These are phyloP conservation scores for Leishmania major DNA, from an alignment of 208 protist genomes.

Conservation along the genomic window DNA sequence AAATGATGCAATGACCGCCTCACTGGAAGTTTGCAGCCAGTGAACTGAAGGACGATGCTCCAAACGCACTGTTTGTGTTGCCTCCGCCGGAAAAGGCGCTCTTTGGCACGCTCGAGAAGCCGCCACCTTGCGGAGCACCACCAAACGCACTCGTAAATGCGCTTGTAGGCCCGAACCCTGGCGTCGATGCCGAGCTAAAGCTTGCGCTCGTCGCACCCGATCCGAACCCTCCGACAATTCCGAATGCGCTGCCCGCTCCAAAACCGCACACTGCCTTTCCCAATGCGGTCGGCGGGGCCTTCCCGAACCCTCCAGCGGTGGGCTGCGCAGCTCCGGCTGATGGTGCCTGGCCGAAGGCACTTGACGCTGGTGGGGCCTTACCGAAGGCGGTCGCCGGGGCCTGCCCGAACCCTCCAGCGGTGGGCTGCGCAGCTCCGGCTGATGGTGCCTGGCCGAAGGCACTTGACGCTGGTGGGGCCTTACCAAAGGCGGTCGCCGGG, in stretches of 20 bases:
- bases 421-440: background rate
- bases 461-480: background rate
- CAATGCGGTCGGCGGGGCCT: conserved; percentile 5
- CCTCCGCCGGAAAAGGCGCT: conserved; percentile 29
- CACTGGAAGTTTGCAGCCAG: conserved; percentile 22
- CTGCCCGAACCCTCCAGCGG: conserved; percentile 3
- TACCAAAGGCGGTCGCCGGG: conserved; percentile 16
- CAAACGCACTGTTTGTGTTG: conserved; percentile 26
- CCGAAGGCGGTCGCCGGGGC: background rate
- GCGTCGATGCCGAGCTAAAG: background rate
- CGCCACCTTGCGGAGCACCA: conserved; percentile 10
- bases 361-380: conserved; percentile 1
- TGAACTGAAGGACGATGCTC: conserved; percentile 29
- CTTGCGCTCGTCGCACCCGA: background rate
- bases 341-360: conserved; percentile 22
- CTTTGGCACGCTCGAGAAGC: conserved; percentile 29
- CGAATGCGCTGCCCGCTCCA: background rate
- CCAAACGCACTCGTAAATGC: conserved; percentile 32
- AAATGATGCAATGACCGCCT: background rate
- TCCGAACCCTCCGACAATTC: background rate
- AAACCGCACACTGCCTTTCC: background rate
- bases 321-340: conserved; percentile 1
- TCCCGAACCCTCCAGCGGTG: conserved; percentile 1
- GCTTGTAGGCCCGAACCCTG: conserved; percentile 3
- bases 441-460: background rate